Evolutionary conservation across 441 rosid species (phyloP).

Genomic region (Dalechampia spathulata): DNA sequence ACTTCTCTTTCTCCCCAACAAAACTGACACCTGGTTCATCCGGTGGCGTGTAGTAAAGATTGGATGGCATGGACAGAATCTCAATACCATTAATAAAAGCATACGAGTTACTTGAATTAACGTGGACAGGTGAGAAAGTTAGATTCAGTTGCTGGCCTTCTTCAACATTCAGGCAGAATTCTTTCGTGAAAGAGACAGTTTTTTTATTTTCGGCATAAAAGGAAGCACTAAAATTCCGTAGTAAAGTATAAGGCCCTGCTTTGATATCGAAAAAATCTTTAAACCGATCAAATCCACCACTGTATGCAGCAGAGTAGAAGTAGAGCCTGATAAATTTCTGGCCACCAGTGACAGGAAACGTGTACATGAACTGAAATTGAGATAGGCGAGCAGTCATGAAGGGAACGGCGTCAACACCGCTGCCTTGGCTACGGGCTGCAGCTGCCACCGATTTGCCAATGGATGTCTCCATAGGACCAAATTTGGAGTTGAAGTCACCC

Average conservation of each 20-base stretch:
- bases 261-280: conserved; percentile 24
- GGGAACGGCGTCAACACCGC: conserved; percentile 4
- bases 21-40: not conserved
- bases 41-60: conserved; percentile 11
- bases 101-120: conserved; percentile 10
- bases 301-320: conserved; percentile 14
- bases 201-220: not conserved
- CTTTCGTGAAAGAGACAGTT: conserved; percentile 2
- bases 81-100: conserved; percentile 34
- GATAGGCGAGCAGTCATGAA: conserved; percentile 20
- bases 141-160: conserved; percentile 8
- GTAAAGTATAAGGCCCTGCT: conserved; percentile 15
- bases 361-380: conserved; percentile 22
- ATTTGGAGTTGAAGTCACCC: too few relatives aligned
- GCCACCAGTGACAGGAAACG: conserved; percentile 21
- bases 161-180: conserved; percentile 16
- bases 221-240: conserved; percentile 32
- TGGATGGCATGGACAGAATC: conserved; percentile 20
- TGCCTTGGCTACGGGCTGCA: not conserved
- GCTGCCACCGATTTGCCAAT: too few relatives aligned
- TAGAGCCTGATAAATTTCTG: conserved; percentile 25
- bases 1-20: not conserved
- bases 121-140: conserved; percentile 15
- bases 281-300: not conserved
- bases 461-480: too few relatives aligned